Conservation (phyloP, 2,329 filamentous ascomycete species). For the Paecilomyces sp. region DNA sequence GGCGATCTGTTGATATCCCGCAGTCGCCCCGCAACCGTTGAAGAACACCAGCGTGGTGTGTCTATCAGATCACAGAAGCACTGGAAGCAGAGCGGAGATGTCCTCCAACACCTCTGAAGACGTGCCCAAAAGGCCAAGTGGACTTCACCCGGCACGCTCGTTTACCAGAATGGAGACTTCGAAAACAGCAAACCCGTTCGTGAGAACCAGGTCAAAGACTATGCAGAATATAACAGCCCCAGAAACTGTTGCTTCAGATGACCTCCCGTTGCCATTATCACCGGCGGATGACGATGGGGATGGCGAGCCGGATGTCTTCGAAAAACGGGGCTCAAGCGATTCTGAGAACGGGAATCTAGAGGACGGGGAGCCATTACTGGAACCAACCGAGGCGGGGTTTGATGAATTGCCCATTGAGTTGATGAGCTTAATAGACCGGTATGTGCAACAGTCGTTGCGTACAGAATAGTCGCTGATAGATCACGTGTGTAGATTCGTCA, state of each 20-base stretch:
- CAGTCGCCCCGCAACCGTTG: neutral
- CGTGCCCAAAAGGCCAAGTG: conserved; percentile 15
- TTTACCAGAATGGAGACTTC: conserved; percentile 26
- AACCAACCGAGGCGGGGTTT: conserved; percentile 56
- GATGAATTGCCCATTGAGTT: conserved; percentile 93
- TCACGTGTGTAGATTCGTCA: conserved; percentile 63
- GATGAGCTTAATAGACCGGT: conserved; percentile 83
- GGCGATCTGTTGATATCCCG: neutral
- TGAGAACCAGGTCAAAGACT: conserved; percentile 18
- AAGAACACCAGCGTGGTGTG: neutral
- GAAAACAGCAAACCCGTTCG: conserved; percentile 12
- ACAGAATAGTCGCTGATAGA: neutral
- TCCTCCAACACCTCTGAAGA: conserved; percentile 17
- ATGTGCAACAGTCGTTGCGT: conserved; percentile 9
- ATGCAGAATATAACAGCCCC: conserved; percentile 16
- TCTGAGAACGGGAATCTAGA: conserved; percentile 20
- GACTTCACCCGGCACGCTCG: conserved; percentile 19
- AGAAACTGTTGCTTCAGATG: conserved; percentile 18
- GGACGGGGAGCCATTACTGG: conserved; percentile 25
- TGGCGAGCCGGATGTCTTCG: conserved; percentile 34
- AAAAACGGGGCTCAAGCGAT: conserved; percentile 32
- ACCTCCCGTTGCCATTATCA: conserved; percentile 14
- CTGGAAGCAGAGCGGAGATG: conserved; percentile 8
- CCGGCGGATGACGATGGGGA: conserved; percentile 16
- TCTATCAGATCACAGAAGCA: neutral